phyloP scores from a whole-genome alignment of 2,329 filamentous ascomycete genomes.

The Fusarium albidum region DNA sequence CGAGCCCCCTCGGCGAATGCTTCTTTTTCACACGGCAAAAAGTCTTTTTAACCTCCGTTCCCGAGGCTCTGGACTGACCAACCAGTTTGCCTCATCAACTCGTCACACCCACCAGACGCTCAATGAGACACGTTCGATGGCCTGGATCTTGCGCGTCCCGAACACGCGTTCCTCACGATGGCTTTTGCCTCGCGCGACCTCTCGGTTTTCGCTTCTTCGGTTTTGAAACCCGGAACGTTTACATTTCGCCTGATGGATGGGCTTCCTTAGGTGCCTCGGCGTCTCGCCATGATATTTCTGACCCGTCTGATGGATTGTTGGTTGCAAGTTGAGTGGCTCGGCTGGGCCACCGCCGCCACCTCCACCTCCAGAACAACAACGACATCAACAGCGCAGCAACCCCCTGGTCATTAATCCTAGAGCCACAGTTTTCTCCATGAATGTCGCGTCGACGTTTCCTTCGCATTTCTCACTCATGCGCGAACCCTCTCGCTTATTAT shows the following conservation, averaged over 20 bases:
- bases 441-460: constrained; percentile 9
- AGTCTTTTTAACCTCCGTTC: neutral
- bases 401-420: constrained; percentile 25
- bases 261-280: too few relatives aligned
- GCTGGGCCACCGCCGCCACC: too few relatives aligned
- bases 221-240: too few relatives aligned
- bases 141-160: too few relatives aligned
- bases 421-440: constrained; percentile 8
- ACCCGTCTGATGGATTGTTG: too few relatives aligned
- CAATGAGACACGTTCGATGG: neutral
- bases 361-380: too few relatives aligned
- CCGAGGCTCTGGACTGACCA: constrained; percentile 7
- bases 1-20: constrained; percentile 12
- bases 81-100: constrained; percentile 5
- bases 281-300: too few relatives aligned
- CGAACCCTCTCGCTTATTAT: constrained; percentile 9
- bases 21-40: neutral
- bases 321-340: too few relatives aligned
- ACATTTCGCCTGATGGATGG: too few relatives aligned
- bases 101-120: constrained; percentile 4
- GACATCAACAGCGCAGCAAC: neutral
- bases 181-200: too few relatives aligned
- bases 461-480: constrained; percentile 11
- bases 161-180: too few relatives aligned
- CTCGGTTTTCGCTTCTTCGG: too few relatives aligned